Base-by-base conservation (phyloP, 345 rosid species). In the Rhodomyrtus tomentosa region DNA sequence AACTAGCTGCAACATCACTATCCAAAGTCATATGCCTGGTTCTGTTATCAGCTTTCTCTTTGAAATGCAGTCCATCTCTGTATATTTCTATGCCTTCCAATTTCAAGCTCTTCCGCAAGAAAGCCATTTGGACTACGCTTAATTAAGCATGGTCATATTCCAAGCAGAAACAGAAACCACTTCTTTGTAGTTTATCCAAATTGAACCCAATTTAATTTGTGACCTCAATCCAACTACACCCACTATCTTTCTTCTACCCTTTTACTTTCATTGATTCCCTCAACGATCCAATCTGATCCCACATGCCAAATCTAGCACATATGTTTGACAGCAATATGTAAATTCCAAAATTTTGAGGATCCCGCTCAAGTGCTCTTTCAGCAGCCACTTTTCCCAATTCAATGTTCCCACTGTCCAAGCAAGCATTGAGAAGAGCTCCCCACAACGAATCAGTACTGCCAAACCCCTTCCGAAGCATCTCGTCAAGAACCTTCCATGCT, bases 381-480 rank as follows among this genome's bases (percentile, higher is more conserved):
- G 94, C 91, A 58, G 93, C 93, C 85, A 93, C 85, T 87, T 84
- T 84, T 50, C 91, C 94, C 87, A 92, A 40, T 85, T 91, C 91
- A 25, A 91, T 68, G 73, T 89, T 88, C n/a, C 93, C 91, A 27
- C 83, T 83, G 52, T 89, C 89, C 56, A 87, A 82, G 52, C 93
- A 90, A 82, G 93, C 91, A 55, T 89, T 88, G 58, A 91, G 92
- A 86, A 93, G 85, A 84, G 93, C 82, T 16, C 93, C 94, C 95
- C 95, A 93, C 92, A 91, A 84, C 6, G 93, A 88, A 86, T 88
- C 82, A 82, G 86, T 87, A 55, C 73, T 83, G 52, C 58, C 85
- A 81, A 84, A 83, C 81, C 90, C 91, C 87, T 84, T 83, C 6
- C 51, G 36, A 11, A 89, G 45, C 93, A 90, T 89, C 85, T 90